phyloP scores from a whole-genome alignment of 805 yeast genomes.

The Myxozyma monticola region DNA sequence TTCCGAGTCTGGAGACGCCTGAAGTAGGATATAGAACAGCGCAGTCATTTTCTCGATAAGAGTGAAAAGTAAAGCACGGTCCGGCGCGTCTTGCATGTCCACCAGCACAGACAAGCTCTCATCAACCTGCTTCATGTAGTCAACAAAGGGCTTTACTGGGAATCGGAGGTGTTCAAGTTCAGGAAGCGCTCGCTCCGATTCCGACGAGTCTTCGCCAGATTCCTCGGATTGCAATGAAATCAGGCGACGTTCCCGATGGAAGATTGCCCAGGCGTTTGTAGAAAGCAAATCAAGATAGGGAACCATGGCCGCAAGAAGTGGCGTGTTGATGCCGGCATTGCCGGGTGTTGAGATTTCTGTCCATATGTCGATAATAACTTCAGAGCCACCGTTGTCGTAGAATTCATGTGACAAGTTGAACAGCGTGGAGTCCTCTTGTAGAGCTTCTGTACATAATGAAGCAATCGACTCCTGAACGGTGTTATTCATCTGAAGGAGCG shows the following conservation, averaged over 20 bases:
- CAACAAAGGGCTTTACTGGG: slow-evolving; percentile 2
- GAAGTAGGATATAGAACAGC: slow-evolving; percentile 9
- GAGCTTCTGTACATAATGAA: too few relatives aligned
- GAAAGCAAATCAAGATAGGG: slow-evolving; percentile 8
- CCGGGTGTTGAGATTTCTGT: neutral
- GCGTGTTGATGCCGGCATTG: neutral
- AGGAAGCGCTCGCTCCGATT: too few relatives aligned
- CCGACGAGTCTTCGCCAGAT: neutral
- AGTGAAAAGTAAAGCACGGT: slow-evolving; percentile 7
- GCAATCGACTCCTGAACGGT: neutral
- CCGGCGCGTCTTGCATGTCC: slow-evolving; percentile 10
- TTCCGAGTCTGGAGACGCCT: neutral
- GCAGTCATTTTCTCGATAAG: slow-evolving; percentile 10
- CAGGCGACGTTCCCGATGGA: too few relatives aligned
- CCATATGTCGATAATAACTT: slow-evolving; percentile 3
- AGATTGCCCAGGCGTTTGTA: neutral
- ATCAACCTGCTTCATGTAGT: slow-evolving; percentile 4
- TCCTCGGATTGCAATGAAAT: too few relatives aligned
- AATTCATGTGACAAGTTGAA: neutral
- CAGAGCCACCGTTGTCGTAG: neutral
- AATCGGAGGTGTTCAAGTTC: too few relatives aligned
- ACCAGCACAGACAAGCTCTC: slow-evolving; percentile 2
- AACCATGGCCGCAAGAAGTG: slow-evolving; percentile 1
- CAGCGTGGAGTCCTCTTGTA: too few relatives aligned
- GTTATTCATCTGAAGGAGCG: neutral